Percentiles rank a stretch among this genome's conserved stretches.
These are phyloP conservation scores for Fusarium denticulatum DNA, from an alignment of 2,329 filamentous ascomycete genomes.

Conservation along the genomic window DNA sequence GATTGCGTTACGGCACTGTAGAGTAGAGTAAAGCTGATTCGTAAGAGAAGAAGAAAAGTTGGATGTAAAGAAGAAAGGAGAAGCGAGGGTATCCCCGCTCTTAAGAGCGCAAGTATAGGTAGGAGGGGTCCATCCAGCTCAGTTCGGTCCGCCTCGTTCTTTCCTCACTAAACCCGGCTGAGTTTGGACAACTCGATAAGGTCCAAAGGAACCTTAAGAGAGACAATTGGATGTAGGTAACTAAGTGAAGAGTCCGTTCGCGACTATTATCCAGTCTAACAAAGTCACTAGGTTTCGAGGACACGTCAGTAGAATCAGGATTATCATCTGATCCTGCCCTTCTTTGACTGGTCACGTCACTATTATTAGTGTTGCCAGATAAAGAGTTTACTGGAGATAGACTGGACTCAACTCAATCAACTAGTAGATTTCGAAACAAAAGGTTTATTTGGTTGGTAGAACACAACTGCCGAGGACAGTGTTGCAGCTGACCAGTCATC, in stretches of 20 bases:
- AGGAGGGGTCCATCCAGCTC: conserved; percentile 10
- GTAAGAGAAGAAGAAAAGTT: conserved; percentile 6
- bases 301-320: background rate
- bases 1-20: background rate
- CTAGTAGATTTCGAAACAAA: background rate
- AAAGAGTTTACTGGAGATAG: background rate
- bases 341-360: background rate
- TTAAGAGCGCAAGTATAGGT: conserved; percentile 23
- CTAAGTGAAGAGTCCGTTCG: background rate
- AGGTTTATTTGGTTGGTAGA: background rate
- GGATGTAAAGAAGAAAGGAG: conserved; percentile 17
- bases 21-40: background rate
- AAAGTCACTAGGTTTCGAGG: background rate
- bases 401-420: conserved; percentile 9
- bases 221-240: background rate
- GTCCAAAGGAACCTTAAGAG: background rate
- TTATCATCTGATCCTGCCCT: background rate
- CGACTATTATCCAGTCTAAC: background rate
- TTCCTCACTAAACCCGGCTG: conserved; percentile 1
- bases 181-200: background rate
- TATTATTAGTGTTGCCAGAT: background rate
- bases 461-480: conserved; percentile 8
- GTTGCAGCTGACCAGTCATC: conserved; percentile 3
- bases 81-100: conserved; percentile 17
- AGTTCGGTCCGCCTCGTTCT: conserved; percentile 12